phyloP scores from a whole-genome alignment of 1,284 basidiomycete genomes.

The Marasmius oreades region DNA sequence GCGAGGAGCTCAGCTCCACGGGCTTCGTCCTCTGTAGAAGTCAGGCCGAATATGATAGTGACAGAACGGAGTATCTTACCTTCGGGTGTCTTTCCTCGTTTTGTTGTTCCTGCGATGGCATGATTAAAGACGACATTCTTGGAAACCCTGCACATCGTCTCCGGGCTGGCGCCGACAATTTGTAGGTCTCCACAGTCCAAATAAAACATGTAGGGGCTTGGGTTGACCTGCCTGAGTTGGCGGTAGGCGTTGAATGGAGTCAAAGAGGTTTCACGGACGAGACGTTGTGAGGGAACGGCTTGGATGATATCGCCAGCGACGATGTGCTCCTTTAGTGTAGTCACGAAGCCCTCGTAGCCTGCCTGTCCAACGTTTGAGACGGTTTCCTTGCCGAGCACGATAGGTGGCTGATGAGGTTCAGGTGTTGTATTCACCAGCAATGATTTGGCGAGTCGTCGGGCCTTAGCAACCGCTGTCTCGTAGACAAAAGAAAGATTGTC shows the following conservation, averaged over 20 bases:
- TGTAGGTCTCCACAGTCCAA: constrained; percentile 91
- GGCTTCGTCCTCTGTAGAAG: constrained; percentile 74
- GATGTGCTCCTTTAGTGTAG: constrained; percentile 90
- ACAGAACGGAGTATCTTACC: constrained; percentile 46
- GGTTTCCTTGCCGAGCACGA: constrained; percentile 68
- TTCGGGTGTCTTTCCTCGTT: constrained; percentile 80
- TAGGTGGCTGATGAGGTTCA: constrained; percentile 64
- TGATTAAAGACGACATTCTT: constrained; percentile 94
- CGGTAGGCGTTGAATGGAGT: constrained; percentile 98
- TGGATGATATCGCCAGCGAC: constrained; percentile 98
- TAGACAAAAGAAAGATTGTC: constrained; percentile 77
- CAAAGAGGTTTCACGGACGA: constrained; percentile 80
- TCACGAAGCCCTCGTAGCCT: constrained; percentile 93
- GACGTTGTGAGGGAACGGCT: constrained; percentile 93
- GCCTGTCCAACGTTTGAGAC: constrained; percentile 91
- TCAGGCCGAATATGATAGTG: neutral
- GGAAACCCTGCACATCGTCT: constrained; percentile 96
- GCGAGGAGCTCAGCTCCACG: constrained; percentile 73
- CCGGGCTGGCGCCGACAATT: constrained; percentile 95
- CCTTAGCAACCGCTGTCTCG: constrained; percentile 76
- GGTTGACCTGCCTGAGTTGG: constrained; percentile 91
- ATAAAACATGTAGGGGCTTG: constrained; percentile 99
- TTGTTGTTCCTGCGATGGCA: constrained; percentile 95
- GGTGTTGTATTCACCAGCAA: constrained; percentile 59
- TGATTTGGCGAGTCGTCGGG: constrained; percentile 68